A percentile compares a stretch with the other conserved stretches of the same genome.
These are phyloP conservation scores for Lasiosphaeria miniovina DNA, from an alignment of 495 filamentous ascomycete genomes.

Conservation along the genomic window DNA sequence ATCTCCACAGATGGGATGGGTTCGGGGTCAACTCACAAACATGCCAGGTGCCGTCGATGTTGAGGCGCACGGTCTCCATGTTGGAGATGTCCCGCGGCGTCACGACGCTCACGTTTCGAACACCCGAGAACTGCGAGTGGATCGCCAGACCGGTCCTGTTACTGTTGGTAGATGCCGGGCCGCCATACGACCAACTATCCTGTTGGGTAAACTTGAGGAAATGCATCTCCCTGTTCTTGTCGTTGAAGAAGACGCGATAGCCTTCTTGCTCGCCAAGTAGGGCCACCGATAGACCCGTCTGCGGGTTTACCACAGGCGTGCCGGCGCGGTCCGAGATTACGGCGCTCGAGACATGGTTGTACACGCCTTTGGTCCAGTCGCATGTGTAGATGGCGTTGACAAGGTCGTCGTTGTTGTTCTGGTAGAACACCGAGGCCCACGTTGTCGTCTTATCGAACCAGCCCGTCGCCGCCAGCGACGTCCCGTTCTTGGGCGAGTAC, in stretches of 20 bases:
- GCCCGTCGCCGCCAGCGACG: slow-evolving; percentile 25
- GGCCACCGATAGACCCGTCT: slow-evolving; percentile 22
- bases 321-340: slow-evolving; percentile 18
- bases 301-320: slow-evolving; percentile 18
- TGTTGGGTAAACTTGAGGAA: slow-evolving; percentile 20
- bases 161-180: slow-evolving; percentile 23
- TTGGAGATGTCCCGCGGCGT: slow-evolving; percentile 23
- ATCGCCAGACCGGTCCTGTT: slow-evolving; percentile 20
- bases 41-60: slow-evolving; percentile 23
- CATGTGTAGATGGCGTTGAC: slow-evolving; percentile 30
- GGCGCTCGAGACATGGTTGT: slow-evolving; percentile 19
- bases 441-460: slow-evolving; percentile 24
- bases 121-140: slow-evolving; percentile 20
- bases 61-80: slow-evolving; percentile 22
- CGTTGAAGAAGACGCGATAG: slow-evolving; percentile 31
- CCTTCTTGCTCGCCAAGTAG: slow-evolving; percentile 26
- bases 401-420: slow-evolving; percentile 29
- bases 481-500: slow-evolving; percentile 25
- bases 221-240: slow-evolving; percentile 22
- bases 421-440: slow-evolving; percentile 30
- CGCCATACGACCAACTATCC: slow-evolving; percentile 24
- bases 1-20: background rate
- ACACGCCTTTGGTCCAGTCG: slow-evolving; percentile 23
- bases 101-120: slow-evolving; percentile 25
- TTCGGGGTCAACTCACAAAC: slow-evolving; percentile 19